Percentiles rank a stretch among this genome's conserved stretches.
Conservation (phyloP, 768 basidiomycete genomes). For the Mycena sanguinolenta region DNA sequence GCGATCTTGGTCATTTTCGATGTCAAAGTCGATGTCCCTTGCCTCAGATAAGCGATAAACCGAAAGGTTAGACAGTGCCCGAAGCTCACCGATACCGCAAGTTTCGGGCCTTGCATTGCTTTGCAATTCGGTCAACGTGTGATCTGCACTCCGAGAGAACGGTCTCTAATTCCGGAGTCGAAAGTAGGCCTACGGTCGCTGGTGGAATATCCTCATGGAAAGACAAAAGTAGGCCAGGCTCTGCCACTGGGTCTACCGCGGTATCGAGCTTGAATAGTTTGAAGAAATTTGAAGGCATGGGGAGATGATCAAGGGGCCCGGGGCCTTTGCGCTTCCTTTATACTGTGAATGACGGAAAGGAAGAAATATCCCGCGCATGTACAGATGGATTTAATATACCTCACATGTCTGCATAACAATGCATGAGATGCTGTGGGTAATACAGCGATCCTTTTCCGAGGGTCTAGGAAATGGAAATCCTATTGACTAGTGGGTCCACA, state of each 20-base stretch:
- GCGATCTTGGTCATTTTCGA: constrained; percentile 46
- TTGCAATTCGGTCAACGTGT: constrained; percentile 30
- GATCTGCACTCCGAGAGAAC: constrained; percentile 29
- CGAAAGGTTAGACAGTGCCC: not conserved
- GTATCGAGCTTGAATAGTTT: constrained; percentile 12
- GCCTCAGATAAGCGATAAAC: not conserved
- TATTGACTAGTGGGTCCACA: not conserved
- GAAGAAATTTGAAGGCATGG: constrained; percentile 32
- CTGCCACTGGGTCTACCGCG: not conserved
- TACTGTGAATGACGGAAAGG: constrained; percentile 12
- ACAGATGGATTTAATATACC: constrained; percentile 3
- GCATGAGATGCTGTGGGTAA: not conserved
- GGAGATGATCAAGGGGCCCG: constrained; percentile 2
- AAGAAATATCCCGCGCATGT: constrained; percentile 9
- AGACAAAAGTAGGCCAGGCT: not conserved
- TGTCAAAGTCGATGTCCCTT: constrained; percentile 51
- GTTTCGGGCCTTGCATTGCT: constrained; percentile 29
- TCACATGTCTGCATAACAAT: not conserved
- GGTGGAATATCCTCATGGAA: not conserved
- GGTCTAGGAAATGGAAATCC: not conserved
- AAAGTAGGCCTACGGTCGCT: constrained; percentile 22
- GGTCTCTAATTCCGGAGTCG: constrained; percentile 27
- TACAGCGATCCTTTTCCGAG: not conserved
- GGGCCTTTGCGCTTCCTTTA: constrained; percentile 12
- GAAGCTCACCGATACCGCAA: constrained; percentile 28